Percentiles rank a stretch among this genome's conserved stretches.
Conservation (phyloP, 257 asterid species). For the Linaria vulgaris region DNA sequence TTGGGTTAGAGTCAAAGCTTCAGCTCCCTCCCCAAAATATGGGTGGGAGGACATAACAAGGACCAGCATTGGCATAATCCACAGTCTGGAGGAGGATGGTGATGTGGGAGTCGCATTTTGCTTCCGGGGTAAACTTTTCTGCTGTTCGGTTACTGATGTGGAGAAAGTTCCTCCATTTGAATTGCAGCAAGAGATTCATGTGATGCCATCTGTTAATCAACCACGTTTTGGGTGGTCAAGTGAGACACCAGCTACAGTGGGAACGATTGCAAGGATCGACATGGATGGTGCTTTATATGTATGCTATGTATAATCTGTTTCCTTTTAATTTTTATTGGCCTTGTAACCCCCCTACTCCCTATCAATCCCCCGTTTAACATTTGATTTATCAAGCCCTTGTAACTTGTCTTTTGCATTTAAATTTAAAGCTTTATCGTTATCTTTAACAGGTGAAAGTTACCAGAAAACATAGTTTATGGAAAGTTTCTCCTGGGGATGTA, state of each 20-base stretch:
- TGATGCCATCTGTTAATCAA: conserved; percentile 71
- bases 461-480: conserved; percentile 81
- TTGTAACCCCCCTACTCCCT: too few species aligned
- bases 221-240: conserved; percentile 99
- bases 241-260: conserved; percentile 85
- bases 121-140: conserved; percentile 85
- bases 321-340: too few species aligned
- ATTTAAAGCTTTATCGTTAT: conserved; percentile 1
- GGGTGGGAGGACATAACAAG: conserved; percentile 97
- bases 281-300: conserved; percentile 97
- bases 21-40: conserved; percentile 93
- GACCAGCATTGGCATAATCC: conserved; percentile 82
- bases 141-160: conserved; percentile 90
- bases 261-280: conserved; percentile 79
- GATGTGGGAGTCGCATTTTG: conserved; percentile 96
- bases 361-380: too few species aligned
- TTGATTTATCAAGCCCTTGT: too few species aligned
- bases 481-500: conserved; percentile 96
- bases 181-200: conserved; percentile 83
- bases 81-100: conserved; percentile 97
- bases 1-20: conserved; percentile 90
- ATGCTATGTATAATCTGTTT: conserved; percentile 34
- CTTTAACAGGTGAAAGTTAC: conserved; percentile 68
- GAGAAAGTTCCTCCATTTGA: conserved; percentile 90
- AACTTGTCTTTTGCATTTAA: neutral